phyloP scores from a whole-genome alignment of 805 yeast genomes.

The Nakazawaea populi region DNA sequence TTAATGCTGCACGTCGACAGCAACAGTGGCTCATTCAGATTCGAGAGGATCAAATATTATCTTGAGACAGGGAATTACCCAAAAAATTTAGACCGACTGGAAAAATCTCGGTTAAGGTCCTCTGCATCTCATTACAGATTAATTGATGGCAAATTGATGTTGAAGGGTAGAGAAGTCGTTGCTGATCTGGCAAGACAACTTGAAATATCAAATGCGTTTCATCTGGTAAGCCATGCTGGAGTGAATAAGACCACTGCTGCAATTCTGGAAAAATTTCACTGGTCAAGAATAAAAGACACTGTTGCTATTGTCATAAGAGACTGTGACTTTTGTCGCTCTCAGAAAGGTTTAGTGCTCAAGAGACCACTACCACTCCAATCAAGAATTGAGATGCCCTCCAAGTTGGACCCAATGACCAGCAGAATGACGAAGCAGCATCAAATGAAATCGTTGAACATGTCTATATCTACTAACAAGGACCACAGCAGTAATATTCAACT shows the following conservation, averaged over 20 bases:
- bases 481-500: slow-evolving; percentile 1
- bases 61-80: slow-evolving; percentile 86
- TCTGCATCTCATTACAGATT: slow-evolving; percentile 73
- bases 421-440: not conserved
- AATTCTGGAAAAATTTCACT: slow-evolving; percentile 77
- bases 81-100: slow-evolving; percentile 71
- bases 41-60: slow-evolving; percentile 73
- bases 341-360: slow-evolving; percentile 15
- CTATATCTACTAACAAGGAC: not conserved
- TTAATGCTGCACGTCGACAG: slow-evolving; percentile 52
- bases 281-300: slow-evolving; percentile 88
- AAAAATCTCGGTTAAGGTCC: slow-evolving; percentile 81
- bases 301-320: slow-evolving; percentile 72
- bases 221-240: slow-evolving; percentile 71
- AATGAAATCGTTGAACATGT: not conserved
- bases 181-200: slow-evolving; percentile 69
- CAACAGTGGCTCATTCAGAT: slow-evolving; percentile 49
- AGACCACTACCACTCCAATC: slow-evolving; percentile 11
- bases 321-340: slow-evolving; percentile 70
- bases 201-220: slow-evolving; percentile 67
- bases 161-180: slow-evolving; percentile 81
- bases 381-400: slow-evolving; percentile 6
- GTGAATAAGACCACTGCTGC: slow-evolving; percentile 80
- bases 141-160: slow-evolving; percentile 63
- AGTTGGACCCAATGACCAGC: slow-evolving; percentile 9